Base-by-base conservation (phyloP, 306 rosid genomes). In the Corylus avellana region DNA sequence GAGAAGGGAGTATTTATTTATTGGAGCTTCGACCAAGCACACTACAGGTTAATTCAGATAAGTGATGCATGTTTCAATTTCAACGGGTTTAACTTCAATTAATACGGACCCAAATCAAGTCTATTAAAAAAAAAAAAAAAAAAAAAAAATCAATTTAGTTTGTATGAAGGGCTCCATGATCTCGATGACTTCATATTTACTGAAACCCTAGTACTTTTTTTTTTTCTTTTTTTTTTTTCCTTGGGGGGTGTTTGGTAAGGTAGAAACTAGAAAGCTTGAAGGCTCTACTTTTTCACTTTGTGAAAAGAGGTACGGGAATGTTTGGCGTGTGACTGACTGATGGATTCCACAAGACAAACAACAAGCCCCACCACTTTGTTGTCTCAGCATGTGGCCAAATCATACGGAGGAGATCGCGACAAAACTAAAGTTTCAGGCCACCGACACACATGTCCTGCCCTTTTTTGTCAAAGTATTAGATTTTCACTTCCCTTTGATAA, bases 301-400 rank as follows among this genome's bases (percentile, higher is more conserved):
- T 39, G 29, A 3, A 39, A 9, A 7, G 13, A 0, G 5, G 17
- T 8, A 1, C 8, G 8, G 17, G 53, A 68, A 42, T 68, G 53
- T 68, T 68, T 68, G 51, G 51, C 72, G 29, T 39, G 9, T 42
- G 72, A 42, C 51, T 42, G n/a, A 42, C 72, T n/a, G 72, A 42
- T 68, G 22, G 72, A 68, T 18, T 67, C 48, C 50, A 35, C 72
- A 1, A 12, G 27, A 37, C 17, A 66, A 42, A 37, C 72, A 37
- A 37, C 49, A 37, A 67, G 39, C 27, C 50, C 72, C 72, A 39
- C 72, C 25, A 10, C 51, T 67, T 67, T 66, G 18, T 67, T 9
- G 29, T 7, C 2, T n/a, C 1, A 32, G 25, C 25, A 22, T 22
- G 50, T 67, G 72, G 72, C 72, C 32, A 42, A 67, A 67, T 67